Evolutionary conservation across 129 eudicot species (phyloP).

Genomic region (Chrysanthemum seticuspe): DNA sequence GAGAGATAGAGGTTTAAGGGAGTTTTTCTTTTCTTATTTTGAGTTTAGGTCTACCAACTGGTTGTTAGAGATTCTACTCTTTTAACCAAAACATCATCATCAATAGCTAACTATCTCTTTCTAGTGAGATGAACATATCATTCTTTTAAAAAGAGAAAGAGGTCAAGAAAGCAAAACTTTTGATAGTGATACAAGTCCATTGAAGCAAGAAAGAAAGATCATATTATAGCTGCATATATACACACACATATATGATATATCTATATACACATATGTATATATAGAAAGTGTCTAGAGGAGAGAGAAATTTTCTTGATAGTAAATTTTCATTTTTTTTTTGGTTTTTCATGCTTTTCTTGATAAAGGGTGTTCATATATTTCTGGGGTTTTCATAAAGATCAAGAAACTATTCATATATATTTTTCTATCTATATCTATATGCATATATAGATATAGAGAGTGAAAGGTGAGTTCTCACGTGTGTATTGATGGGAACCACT

Average conservation of each 20-base stretch:
- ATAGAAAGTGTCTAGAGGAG: slow-evolving; percentile 25
- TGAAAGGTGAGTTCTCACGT: slow-evolving; percentile 46
- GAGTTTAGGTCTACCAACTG: slow-evolving; percentile 94
- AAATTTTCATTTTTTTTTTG: neutral
- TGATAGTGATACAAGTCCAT: slow-evolving; percentile 31
- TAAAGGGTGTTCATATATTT: slow-evolving; percentile 20
- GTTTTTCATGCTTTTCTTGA: neutral
- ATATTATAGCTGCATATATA: slow-evolving; percentile 23
- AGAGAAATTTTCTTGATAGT: slow-evolving; percentile 33
- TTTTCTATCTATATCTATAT: neutral
- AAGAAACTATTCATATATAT: slow-evolving; percentile 3
- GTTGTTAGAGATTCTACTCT: slow-evolving; percentile 75
- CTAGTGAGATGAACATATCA: slow-evolving; percentile 31
- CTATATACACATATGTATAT: slow-evolving; percentile 14
- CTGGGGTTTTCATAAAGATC: slow-evolving; percentile 24
- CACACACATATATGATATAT: neutral
- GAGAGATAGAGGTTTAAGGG: slow-evolving; percentile 48
- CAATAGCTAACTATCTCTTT: slow-evolving; percentile 29
- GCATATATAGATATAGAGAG: neutral
- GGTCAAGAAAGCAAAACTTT: slow-evolving; percentile 14
- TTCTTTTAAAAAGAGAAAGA: slow-evolving; percentile 33
- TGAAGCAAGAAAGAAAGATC: slow-evolving; percentile 21
- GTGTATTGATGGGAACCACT: slow-evolving; percentile 49
- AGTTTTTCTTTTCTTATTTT: slow-evolving; percentile 28
- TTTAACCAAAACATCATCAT: slow-evolving; percentile 69